Conservation (phyloP, 192 early-diverging fungal genomes). For the Coemansia sp. region DNA sequence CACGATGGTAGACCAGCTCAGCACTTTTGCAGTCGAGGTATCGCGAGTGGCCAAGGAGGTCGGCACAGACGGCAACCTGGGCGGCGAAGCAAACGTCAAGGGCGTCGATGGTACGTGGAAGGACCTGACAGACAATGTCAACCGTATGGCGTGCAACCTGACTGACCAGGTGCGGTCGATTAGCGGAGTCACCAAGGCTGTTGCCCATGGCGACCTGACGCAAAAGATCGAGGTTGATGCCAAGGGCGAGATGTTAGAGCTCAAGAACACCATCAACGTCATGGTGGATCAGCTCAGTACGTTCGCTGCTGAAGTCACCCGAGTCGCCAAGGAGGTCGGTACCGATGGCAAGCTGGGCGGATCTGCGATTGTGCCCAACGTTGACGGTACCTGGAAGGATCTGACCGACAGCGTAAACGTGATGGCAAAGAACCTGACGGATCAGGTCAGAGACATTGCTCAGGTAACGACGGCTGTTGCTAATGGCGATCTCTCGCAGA, state of each 20-base stretch:
- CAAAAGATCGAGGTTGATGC: neutral
- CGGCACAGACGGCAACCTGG: slow-evolving; percentile 72
- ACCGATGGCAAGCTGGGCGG: slow-evolving; percentile 71
- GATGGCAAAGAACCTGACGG: slow-evolving; percentile 61
- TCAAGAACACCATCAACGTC: neutral
- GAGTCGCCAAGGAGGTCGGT: slow-evolving; percentile 64
- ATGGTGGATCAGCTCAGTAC: neutral
- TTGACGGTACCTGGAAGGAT: slow-evolving; percentile 58
- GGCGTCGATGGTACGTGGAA: slow-evolving; percentile 77
- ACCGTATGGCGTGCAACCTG: slow-evolving; percentile 72
- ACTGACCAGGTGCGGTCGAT: slow-evolving; percentile 68
- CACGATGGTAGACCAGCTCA: slow-evolving; percentile 60
- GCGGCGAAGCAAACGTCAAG: slow-evolving; percentile 70
- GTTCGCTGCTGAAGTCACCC: slow-evolving; percentile 53
- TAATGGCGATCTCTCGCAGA: slow-evolving; percentile 52
- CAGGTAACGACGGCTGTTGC: slow-evolving; percentile 61
- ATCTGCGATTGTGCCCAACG: slow-evolving; percentile 41
- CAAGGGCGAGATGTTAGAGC: neutral
- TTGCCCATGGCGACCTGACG: neutral
- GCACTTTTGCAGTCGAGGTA: slow-evolving; percentile 60
- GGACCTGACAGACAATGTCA: slow-evolving; percentile 72
- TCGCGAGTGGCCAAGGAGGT: slow-evolving; percentile 59
- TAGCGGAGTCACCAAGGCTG: slow-evolving; percentile 29
- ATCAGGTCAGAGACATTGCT: slow-evolving; percentile 57
- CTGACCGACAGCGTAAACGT: slow-evolving; percentile 59